Evolutionary conservation across 2,329 filamentous ascomycete species (phyloP), one percentile per base, ranked within the genome.

Genomic region (Neonectria coccinea): DNA sequence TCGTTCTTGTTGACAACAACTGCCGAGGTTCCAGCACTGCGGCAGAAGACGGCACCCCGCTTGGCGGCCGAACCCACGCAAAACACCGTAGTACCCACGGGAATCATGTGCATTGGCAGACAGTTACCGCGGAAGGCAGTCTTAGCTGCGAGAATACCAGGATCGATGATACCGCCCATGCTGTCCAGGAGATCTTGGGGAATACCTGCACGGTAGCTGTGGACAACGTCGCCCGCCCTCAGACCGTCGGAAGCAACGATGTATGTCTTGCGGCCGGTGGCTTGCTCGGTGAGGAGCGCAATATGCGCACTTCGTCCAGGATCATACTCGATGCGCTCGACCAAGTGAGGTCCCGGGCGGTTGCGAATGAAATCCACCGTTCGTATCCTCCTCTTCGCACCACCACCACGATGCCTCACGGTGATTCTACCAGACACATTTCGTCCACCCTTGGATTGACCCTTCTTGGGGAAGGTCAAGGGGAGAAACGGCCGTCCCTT

Each of bases 71-170:
- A 92, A 12, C 95, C 95, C 36, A 99, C 90, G 70, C 95, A 96
- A 84, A 92, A 97, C 56, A 99, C 89, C 45, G 93, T 88, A 3
- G 94, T 97, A n/a, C 96, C 95, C 42, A 97, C 87, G 1, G 96
- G 97, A 65, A 99, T 92, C 90, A 99, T 96, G 80, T 97, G 92
- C 77, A 99, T 84, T 14, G 96, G 96, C 71, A 99, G 81, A 78
- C 96, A 99, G 80, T 99, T 99, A 59, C 96, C 96, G 75, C 93
- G 88, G 83, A 94, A 94, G 1, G 94, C 94, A 25, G 97, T 99
- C 83, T 93, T 96, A 31, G 96, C 92, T 8, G 97, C 96, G 67
- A 99, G 83, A 78, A 99, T 93, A 91, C 97, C 97, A 11, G 95
- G 94, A 85, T 99, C 96, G 55, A 97, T 87, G 45, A 91, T 83